A percentile compares a stretch with the other conserved stretches of the same genome.
phyloP scores from a whole-genome alignment of 2,329 filamentous ascomycete genomes.

The Sarocladiaceae sp. region DNA sequence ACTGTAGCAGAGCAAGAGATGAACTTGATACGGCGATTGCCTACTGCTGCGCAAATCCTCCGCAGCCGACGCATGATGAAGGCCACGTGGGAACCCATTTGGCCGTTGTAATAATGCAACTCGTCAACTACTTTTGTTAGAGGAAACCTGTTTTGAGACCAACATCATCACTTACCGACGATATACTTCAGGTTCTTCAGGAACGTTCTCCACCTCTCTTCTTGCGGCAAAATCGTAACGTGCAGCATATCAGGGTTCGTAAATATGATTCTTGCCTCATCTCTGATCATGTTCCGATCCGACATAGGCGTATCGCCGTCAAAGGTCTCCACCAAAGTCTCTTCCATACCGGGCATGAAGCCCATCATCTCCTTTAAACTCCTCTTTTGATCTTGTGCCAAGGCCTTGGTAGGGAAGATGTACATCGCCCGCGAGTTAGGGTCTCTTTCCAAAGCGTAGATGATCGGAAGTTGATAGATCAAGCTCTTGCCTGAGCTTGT shows the following conservation, averaged over 20 bases:
- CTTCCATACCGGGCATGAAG: constrained; percentile 74
- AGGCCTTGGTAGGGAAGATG: constrained; percentile 94
- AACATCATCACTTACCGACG: constrained; percentile 48
- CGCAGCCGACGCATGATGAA: constrained; percentile 90
- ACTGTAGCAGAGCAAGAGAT: constrained; percentile 97
- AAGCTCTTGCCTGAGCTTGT: constrained; percentile 96
- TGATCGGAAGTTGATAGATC: constrained; percentile 94
- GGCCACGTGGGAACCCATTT: constrained; percentile 90
- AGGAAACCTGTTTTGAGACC: too few relatives aligned
- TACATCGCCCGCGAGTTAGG: constrained; percentile 82
- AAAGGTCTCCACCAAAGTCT: constrained; percentile 83
- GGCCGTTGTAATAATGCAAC: constrained; percentile 91
- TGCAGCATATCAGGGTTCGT: constrained; percentile 99
- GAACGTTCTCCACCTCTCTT: constrained; percentile 83
- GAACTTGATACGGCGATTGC: constrained; percentile 81
- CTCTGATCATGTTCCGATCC: constrained; percentile 73
- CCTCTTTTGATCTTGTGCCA: constrained; percentile 89
- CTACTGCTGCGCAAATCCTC: constrained; percentile 83
- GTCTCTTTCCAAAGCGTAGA: constrained; percentile 81
- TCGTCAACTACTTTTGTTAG: constrained; percentile 58
- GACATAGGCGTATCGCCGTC: constrained; percentile 90
- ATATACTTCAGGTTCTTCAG: constrained; percentile 87
- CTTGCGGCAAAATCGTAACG: constrained; percentile 86
- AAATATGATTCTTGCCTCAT: constrained; percentile 89
- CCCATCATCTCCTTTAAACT: constrained; percentile 80